Base-by-base conservation (phyloP, 2,329 filamentous ascomycete species). In the Calycina herbarum region DNA sequence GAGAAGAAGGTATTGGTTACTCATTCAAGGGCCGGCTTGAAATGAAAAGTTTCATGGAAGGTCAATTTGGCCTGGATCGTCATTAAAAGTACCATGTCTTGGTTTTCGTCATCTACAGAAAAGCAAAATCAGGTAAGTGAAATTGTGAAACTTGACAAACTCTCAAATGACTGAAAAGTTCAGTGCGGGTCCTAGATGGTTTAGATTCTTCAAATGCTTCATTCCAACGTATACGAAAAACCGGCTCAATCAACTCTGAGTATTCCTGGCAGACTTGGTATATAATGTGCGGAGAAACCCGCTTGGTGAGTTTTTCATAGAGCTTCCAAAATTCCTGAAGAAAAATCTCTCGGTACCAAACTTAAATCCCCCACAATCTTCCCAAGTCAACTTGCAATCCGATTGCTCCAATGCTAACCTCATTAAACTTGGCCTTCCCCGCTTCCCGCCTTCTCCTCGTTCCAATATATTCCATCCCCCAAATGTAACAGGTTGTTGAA, bases 311-410 rank as follows among this genome's bases (percentile, higher is more conserved):
- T 65, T 64, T 54, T 69, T 62, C 27, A 64, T 40, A 13, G n/a
- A 10, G 1, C 76, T 78, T 6, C 78, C 79, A 17, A 75, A 76
- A 2, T 75, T 80, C 80, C 80, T 82, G 64, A 82, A 82, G 69
- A 81, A 82, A 70, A 78, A 82, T 0, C 76, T 77, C 0, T 79
- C 79, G 0, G 75, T 77, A 3, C 73, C 45, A 3, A 31, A 5
- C 29, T 31, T 5, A n/a, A 65, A 27, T 17, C 24, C 0, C 31
- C 69, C 0, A 76, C 78, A 77, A 79, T 1, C 27, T 27, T 1
- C 51, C 4, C 64, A 64, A 7, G 77, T 67, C 8, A 11, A 17
- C 15, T 3, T 24, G 15, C 2, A 61, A 61, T 8, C 24, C 1
- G 3, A 17, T 35, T 42, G 59, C 10, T 24, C 63, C 31, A 40